Percentiles rank a stretch among this genome's conserved stretches.
Evolutionary conservation across 495 filamentous ascomycete species (phyloP).

Genomic region (Symbiotaphrina buchneri): DNA sequence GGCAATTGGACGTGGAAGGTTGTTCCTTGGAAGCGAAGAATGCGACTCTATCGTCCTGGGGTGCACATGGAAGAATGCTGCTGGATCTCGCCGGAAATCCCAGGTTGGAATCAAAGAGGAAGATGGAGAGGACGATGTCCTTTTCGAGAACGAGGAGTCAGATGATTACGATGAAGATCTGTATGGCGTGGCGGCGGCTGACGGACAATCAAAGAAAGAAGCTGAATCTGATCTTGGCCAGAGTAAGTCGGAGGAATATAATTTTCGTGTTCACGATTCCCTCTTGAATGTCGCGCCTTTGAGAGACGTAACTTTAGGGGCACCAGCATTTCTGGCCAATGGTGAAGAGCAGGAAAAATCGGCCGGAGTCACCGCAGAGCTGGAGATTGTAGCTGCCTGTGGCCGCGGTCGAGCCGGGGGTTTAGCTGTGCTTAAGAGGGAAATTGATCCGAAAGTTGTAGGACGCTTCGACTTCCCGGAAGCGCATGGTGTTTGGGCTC

Average conservation of each 20-base stretch:
- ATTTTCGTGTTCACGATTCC: conserved; percentile 54
- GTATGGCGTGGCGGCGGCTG: conserved; percentile 20
- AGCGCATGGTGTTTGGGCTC: conserved; percentile 37
- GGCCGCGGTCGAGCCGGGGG: conserved; percentile 48
- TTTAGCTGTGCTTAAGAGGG: conserved; percentile 49
- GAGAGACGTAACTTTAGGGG: conserved; percentile 42
- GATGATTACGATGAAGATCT: conserved; percentile 57
- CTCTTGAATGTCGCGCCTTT: conserved; percentile 61
- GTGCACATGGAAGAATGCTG: conserved; percentile 39
- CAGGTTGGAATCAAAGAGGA: conserved; percentile 25
- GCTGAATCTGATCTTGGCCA: no score
- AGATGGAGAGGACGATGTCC: conserved; percentile 26
- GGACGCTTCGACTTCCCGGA: conserved; percentile 37
- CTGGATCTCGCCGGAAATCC: conserved; percentile 19
- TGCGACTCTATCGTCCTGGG: conserved; percentile 64
- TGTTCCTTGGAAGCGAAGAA: conserved; percentile 74
- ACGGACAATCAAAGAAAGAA: conserved; percentile 9
- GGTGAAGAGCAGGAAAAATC: conserved; percentile 20
- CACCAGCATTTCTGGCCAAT: conserved; percentile 17
- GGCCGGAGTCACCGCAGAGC: conserved; percentile 22
- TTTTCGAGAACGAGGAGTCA: conserved; percentile 25
- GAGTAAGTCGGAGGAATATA: conserved; percentile 33
- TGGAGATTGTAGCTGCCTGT: conserved; percentile 49
- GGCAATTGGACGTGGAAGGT: conserved; percentile 36
- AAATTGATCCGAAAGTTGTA: conserved; percentile 42